Evolutionary conservation across 495 filamentous ascomycete genomes (phyloP).

Genomic region (Copromyces sp.): DNA sequence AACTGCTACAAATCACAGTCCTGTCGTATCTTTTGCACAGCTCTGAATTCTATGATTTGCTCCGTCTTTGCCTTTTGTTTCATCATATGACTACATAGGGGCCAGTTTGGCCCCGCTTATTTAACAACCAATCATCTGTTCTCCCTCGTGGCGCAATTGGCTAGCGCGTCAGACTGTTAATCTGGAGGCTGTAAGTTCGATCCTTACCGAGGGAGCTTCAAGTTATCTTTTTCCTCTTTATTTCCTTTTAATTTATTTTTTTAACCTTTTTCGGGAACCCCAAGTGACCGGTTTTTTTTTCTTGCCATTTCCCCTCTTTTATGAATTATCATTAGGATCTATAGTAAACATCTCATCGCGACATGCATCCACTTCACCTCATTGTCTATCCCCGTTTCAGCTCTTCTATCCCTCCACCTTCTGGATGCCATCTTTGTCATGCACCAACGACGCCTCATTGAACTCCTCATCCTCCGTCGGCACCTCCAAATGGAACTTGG

Average conservation of each 20-base stretch:
- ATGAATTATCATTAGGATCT: neutral
- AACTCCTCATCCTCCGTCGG: conserved; percentile 33
- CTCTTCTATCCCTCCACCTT: conserved; percentile 20
- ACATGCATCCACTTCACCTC: neutral
- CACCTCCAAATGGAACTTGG: conserved; percentile 28
- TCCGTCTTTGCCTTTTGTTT: neutral
- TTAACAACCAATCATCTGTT: neutral
- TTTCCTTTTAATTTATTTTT: neutral
- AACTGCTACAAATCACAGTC: neutral
- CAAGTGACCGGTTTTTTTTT: neutral
- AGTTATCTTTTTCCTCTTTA: neutral
- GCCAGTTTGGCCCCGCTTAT: neutral
- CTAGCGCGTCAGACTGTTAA: conserved; percentile 5
- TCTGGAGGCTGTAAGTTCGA: conserved; percentile 6
- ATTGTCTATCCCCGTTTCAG: neutral
- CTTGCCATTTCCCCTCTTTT: neutral
- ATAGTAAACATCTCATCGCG: neutral
- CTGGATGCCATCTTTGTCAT: conserved; percentile 23
- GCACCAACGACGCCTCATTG: conserved; percentile 26
- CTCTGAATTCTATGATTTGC: neutral
- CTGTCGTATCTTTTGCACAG: neutral
- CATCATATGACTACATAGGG: neutral
- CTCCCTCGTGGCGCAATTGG: conserved; percentile 1
- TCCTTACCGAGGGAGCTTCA: neutral
- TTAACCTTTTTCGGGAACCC: neutral